A percentile compares a stretch with the other conserved stretches of the same genome.
Conservation (phyloP, 306 rosid species). For the Malus sylvestris region DNA sequence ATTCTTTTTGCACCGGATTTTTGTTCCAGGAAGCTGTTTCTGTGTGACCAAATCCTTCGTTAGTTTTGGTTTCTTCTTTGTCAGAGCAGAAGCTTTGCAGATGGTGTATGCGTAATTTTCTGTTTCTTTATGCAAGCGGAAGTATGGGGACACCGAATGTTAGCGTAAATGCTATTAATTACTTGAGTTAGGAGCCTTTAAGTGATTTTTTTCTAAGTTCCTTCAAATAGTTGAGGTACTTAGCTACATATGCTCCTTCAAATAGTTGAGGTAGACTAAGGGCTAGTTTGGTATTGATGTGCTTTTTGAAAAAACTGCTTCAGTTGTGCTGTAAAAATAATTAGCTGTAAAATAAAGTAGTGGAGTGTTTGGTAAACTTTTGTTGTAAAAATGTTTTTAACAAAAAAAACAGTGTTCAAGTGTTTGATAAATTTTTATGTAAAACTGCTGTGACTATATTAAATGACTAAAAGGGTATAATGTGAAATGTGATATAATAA, state of each 20-base stretch:
- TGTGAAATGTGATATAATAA: no score
- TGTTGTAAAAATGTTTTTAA: no score
- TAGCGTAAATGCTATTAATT: not conserved
- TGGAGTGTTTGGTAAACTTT: no score
- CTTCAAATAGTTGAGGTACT: not conserved
- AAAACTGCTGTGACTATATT: no score
- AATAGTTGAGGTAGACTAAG: not conserved
- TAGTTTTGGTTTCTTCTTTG: not conserved
- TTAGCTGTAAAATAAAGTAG: no score
- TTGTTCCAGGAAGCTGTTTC: not conserved
- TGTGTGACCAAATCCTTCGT: not conserved
- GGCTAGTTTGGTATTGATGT: accelerated
- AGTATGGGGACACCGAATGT: not conserved
- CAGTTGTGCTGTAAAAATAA: no score
- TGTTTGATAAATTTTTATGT: no score
- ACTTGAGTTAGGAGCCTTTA: not conserved
- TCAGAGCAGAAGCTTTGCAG: not conserved
- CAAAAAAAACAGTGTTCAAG: no score
- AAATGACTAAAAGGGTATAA: accelerated
- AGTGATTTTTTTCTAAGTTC: not conserved
- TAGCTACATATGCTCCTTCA: not conserved
- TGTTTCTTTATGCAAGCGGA: not conserved
- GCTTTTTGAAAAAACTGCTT: no score
- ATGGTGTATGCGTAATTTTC: not conserved
- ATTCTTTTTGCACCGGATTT: not conserved